These are phyloP conservation scores for Austroboletus festivus DNA, from an alignment of 768 basidiomycete species.

Conservation along the genomic window DNA sequence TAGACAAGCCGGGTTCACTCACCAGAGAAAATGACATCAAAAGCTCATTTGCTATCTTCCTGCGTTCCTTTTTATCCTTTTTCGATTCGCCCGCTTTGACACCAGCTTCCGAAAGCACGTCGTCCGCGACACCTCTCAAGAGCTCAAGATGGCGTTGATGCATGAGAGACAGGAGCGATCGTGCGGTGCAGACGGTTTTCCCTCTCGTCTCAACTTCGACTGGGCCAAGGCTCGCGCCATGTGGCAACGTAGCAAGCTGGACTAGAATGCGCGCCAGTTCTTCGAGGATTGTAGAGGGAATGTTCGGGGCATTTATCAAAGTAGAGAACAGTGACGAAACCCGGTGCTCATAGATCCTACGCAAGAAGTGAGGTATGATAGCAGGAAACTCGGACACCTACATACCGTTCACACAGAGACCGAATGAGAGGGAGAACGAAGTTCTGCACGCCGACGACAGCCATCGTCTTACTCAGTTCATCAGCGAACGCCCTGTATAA, in stretches of 20 bases:
- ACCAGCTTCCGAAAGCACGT: slow-evolving; percentile 29
- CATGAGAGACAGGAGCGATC: slow-evolving; percentile 49
- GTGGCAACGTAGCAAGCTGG: slow-evolving; percentile 13
- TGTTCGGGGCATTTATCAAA: slow-evolving; percentile 26
- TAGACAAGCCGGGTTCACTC: slow-evolving; percentile 10
- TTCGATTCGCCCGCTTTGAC: slow-evolving; percentile 18
- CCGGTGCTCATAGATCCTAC: slow-evolving; percentile 33
- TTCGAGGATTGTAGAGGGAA: slow-evolving; percentile 21
- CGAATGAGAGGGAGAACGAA: slow-evolving; percentile 53
- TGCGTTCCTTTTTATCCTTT: slow-evolving; percentile 31
- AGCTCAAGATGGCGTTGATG: slow-evolving; percentile 63
- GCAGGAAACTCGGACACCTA: slow-evolving; percentile 10
- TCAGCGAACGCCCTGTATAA: slow-evolving; percentile 43
- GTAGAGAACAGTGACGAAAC: slow-evolving; percentile 29
- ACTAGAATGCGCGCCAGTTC: slow-evolving; percentile 24
- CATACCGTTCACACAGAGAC: slow-evolving; percentile 40
- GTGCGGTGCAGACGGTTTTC: slow-evolving; percentile 11
- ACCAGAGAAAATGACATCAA: slow-evolving; percentile 60
- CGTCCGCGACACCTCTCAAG: slow-evolving; percentile 42
- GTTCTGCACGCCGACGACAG: slow-evolving; percentile 53
- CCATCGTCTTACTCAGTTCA: slow-evolving; percentile 42
- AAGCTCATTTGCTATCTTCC: slow-evolving; percentile 50
- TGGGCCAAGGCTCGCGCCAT: background rate
- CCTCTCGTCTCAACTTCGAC: slow-evolving; percentile 5
- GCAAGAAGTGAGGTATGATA: slow-evolving; percentile 2